These are phyloP conservation scores for Apiospora phragmitis DNA, from an alignment of 2,329 filamentous ascomycete species.

Conservation along the genomic window DNA sequence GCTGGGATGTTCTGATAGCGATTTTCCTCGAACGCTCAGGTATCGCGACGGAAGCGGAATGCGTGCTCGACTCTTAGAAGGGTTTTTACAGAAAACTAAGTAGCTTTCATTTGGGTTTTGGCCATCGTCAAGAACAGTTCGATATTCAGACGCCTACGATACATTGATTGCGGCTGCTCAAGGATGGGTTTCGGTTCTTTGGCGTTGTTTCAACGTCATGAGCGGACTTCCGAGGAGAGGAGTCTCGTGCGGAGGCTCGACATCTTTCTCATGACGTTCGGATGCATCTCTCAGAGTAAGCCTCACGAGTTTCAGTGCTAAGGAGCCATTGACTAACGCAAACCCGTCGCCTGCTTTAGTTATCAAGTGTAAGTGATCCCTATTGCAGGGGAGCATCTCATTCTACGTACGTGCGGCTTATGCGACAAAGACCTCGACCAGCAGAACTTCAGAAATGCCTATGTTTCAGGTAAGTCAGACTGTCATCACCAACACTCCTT, in stretches of 20 bases:
- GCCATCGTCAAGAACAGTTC: neutral
- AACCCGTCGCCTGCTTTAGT: constrained; percentile 15
- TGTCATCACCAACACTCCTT: neutral
- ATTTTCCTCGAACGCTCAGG: neutral
- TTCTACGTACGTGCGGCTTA: constrained; percentile 13
- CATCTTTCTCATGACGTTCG: constrained; percentile 37
- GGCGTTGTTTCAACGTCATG: constrained; percentile 24
- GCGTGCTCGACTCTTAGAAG: neutral
- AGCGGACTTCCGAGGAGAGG: constrained; percentile 31
- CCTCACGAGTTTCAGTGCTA: neutral
- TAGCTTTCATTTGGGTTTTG: neutral
- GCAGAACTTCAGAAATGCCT: constrained; percentile 34
- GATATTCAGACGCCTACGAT: neutral
- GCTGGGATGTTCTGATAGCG: neutral
- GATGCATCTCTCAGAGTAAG: constrained; percentile 35
- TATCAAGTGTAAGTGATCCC: constrained; percentile 24
- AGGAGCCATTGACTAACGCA: neutral
- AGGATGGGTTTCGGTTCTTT: constrained; percentile 17
- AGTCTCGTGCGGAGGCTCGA: constrained; percentile 34
- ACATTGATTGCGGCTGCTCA: neutral
- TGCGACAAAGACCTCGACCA: constrained; percentile 33
- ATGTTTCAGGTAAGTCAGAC: constrained; percentile 29
- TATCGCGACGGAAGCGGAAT: neutral
- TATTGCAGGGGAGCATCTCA: too few species aligned
- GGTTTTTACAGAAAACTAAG: neutral